Percentiles rank a stretch among this genome's conserved stretches.
These are phyloP conservation scores for Aspergillus unguis DNA, from an alignment of 2,329 filamentous ascomycete species.

Conservation along the genomic window DNA sequence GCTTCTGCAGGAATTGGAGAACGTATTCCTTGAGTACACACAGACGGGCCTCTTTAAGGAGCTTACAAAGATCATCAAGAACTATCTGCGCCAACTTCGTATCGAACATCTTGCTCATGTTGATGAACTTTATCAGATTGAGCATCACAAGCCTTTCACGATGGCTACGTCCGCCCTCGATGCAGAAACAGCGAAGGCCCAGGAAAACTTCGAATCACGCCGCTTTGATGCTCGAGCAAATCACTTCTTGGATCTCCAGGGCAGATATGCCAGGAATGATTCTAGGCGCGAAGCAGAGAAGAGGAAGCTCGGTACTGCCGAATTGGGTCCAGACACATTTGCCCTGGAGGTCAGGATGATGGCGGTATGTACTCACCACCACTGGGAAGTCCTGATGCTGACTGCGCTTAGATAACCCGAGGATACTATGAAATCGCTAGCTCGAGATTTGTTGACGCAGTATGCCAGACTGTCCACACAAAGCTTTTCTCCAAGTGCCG, in stretches of 20 bases:
- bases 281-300: constrained; percentile 17
- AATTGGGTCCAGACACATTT: constrained; percentile 35
- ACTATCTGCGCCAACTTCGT: constrained; percentile 47
- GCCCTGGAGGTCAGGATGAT: constrained; percentile 41
- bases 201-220: constrained; percentile 11
- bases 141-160: constrained; percentile 57
- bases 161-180: constrained; percentile 36
- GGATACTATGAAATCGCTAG: constrained; percentile 42
- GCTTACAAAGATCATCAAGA: constrained; percentile 41
- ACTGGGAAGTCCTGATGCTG: background rate
- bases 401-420: constrained; percentile 28
- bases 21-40: constrained; percentile 31
- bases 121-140: constrained; percentile 52
- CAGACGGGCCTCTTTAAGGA: constrained; percentile 36
- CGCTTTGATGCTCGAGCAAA: constrained; percentile 23
- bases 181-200: constrained; percentile 16
- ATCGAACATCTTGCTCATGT: constrained; percentile 41
- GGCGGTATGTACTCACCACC: constrained; percentile 32
- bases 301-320: constrained; percentile 24
- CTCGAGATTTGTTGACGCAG: constrained; percentile 37
- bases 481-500: constrained; percentile 38
- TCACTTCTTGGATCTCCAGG: constrained; percentile 10
- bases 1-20: constrained; percentile 48
- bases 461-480: constrained; percentile 37
- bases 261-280: constrained; percentile 12